Base-by-base conservation (phyloP, 345 rosid species). In the Salix caprea region DNA sequence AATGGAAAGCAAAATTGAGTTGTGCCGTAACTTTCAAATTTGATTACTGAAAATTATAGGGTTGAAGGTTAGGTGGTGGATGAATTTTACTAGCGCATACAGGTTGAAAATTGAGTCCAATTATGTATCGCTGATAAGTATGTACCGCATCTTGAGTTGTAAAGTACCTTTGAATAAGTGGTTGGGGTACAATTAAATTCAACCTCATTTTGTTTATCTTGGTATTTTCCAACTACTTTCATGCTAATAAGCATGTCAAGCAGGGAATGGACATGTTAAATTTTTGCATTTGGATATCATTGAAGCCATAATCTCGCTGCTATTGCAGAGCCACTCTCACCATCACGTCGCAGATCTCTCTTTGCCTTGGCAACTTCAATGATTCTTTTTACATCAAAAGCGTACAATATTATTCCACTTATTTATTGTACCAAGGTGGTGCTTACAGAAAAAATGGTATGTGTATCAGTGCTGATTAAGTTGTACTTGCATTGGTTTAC, bases 341-440 rank as follows among this genome's bases (percentile, higher is more conserved):
- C 98, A 64, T 89, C 99, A 18, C 78, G 90, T 26, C 83, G 94
- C 75, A 89, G 99, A 81, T 93, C 96, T 18, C 97, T 96, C 74
- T 92, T 90, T 81, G 88, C 88, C 62, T 76, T 96, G 90, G 88
- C 97, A 80, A 89, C 90, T 69, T 85, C 97, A 37, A 96, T 96
- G 99, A 86, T 91, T 87, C 89, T 90, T 50, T 96, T 93, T 80
- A 89, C 97, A 74, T 88, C 99, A 42, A 89, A 88, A 81, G 95
- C 94, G 50, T 89, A 76, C 78, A 84, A 83, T 82, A 87, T 93
- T 74, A 75, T 77, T 74, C 80, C 96, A 37, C 83, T 96, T 78
- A 90, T 85, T 74, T 83, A 85, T 69, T 65, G 76, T 67, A 80
- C 92, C 70, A 92, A 90, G 83, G 76, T 34, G 65, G 71, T 86